Evolutionary conservation across 805 yeast genomes (phyloP), one percentile per base, ranked within the genome.

Genomic region (Starmera dryadoides): DNA sequence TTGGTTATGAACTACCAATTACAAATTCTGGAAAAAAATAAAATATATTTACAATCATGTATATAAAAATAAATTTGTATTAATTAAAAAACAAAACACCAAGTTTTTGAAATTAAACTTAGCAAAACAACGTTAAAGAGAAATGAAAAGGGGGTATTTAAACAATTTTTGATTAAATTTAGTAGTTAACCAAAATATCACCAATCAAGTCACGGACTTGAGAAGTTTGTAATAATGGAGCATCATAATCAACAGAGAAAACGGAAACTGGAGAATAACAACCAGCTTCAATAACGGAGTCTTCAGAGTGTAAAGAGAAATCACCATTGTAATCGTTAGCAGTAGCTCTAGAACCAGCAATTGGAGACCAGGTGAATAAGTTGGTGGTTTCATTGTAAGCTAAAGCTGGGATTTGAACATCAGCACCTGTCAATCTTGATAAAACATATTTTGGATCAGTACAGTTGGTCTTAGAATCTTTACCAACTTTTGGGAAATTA

Each of bases 1-100:
- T 91, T n/a, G 98, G 98, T 0, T 70, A 91, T 38, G 77, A 77
- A 38, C 64, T 81, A 12, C 88, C 87, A 7, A 67, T 22, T 10
- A 22, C 25, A 22, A 22, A 22, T 7, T 7, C 7, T 22, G 7
- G 10, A 22, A 7, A 22, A 10, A 8, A 10, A 22, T 22, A 22
- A 22, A 8, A 22, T 22, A 22, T 22, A 22, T 8, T 22, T 8
- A n/a, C n/a, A n/a, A n/a, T n/a, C n/a, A n/a, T n/a, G n/a, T n/a
- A 8, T 22, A 22, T 22, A 22, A 8, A 22, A 8, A 22, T 22
- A 22, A 8, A 22, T 22, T 10, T 22, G 10, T 10, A 22, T 22
- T 10, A 8, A 8, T 8, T 22, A 22, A 22, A 22, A 8, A 22
- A 22, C 7, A 8, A 22, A 22, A 22, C 7, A 22, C 25, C 7